Evolutionary conservation across 306 rosid species (phyloP).

Genomic region (Castanea crenata): DNA sequence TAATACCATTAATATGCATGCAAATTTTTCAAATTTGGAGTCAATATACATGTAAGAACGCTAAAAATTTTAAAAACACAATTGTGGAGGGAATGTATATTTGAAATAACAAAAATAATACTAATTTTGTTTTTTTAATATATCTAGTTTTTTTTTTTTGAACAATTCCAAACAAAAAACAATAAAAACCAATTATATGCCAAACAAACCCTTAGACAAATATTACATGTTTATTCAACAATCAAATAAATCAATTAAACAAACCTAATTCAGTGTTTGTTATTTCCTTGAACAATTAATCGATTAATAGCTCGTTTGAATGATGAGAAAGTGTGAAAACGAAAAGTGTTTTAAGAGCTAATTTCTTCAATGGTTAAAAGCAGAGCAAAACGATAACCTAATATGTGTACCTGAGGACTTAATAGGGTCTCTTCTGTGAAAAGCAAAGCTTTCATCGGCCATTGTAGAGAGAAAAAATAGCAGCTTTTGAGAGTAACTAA

Average conservation of each 20-base stretch:
- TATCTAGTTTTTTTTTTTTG: too few relatives aligned
- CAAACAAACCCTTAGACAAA: neutral
- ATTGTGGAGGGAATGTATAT: too few relatives aligned
- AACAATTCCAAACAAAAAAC: too few relatives aligned
- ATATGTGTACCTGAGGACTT: constrained; percentile 66
- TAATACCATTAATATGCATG: too few relatives aligned
- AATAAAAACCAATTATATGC: too few relatives aligned
- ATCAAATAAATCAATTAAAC: neutral
- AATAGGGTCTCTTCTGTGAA: constrained; percentile 64
- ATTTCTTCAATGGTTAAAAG: neutral
- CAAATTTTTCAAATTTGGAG: too few relatives aligned
- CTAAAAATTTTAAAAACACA: too few relatives aligned
- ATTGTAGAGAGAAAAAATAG: constrained; percentile 29
- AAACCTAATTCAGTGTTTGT: neutral
- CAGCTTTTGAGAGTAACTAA: neutral
- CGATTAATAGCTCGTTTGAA: neutral
- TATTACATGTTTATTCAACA: neutral
- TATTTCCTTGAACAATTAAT: neutral
- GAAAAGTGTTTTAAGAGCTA: too few relatives aligned
- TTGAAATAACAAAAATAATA: too few relatives aligned
- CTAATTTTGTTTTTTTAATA: too few relatives aligned
- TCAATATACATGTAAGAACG: too few relatives aligned
- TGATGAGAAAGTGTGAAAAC: neutral
- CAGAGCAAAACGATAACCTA: neutral
- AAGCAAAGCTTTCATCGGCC: constrained; percentile 57